phyloP scores from a whole-genome alignment of 2,329 filamentous ascomycete species.

The Purpureocillium lavendulum region DNA sequence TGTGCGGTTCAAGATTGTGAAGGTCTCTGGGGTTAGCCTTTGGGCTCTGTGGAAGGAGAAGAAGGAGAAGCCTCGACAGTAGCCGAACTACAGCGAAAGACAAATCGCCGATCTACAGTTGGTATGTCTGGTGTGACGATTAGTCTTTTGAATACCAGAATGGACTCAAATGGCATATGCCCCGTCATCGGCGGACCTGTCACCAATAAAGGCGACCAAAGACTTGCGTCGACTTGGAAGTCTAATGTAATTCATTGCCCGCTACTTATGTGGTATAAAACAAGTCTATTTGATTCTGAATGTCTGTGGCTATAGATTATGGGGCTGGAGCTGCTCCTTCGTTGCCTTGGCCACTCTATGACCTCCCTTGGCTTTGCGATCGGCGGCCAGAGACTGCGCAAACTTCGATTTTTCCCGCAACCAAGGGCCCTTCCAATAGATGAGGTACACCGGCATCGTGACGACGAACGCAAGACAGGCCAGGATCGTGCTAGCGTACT shows the following conservation, averaged over 20 bases:
- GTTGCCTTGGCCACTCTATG: not conserved
- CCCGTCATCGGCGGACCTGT: no score
- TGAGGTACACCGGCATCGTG: conserved; percentile 53
- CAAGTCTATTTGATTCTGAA: no score
- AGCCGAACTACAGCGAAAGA: no score
- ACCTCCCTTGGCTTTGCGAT: conserved; percentile 1
- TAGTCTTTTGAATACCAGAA: no score
- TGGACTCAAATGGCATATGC: no score
- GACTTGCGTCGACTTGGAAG: no score
- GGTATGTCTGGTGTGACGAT: no score
- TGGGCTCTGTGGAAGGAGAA: conserved; percentile 91
- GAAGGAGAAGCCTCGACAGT: conserved; percentile 94
- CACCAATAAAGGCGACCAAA: no score
- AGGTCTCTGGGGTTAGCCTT: conserved; percentile 99
- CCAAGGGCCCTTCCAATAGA: conserved; percentile 54
- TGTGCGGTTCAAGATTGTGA: conserved; percentile 99
- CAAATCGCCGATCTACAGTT: no score
- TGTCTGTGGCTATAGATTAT: not conserved
- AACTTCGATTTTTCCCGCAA: conserved; percentile 54
- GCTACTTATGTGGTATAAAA: no score
- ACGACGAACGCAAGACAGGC: conserved; percentile 51
- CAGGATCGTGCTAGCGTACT: conserved; percentile 54
- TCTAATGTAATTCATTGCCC: no score
- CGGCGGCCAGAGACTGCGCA: conserved; percentile 33
- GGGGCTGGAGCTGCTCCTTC: conserved; percentile 1